These are phyloP conservation scores for Xylaria telfairii DNA, from an alignment of 495 filamentous ascomycete genomes.

Conservation along the genomic window DNA sequence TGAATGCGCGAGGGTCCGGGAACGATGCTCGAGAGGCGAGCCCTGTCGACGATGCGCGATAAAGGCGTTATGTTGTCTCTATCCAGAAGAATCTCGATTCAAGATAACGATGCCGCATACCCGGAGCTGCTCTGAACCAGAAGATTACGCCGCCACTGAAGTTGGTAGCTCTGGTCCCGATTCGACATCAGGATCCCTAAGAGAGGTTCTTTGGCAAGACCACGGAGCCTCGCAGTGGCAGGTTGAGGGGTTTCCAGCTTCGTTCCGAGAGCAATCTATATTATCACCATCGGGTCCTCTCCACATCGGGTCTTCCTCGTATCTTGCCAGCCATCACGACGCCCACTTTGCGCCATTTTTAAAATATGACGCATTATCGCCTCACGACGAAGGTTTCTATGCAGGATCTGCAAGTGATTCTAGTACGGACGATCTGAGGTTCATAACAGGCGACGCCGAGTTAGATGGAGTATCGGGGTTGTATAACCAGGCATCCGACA, in stretches of 20 bases:
- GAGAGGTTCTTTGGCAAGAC: background rate
- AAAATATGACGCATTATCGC: background rate
- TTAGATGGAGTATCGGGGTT: background rate
- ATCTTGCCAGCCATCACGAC: background rate
- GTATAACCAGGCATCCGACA: background rate
- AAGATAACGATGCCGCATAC: slow-evolving; percentile 1
- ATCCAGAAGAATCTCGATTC: slow-evolving; percentile 41
- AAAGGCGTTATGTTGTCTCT: slow-evolving; percentile 58
- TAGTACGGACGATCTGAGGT: background rate
- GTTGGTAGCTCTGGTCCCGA: background rate
- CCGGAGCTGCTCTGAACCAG: background rate
- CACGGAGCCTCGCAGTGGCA: background rate
- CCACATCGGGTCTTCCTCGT: background rate
- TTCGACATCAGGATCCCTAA: background rate
- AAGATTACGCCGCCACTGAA: background rate
- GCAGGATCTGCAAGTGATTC: background rate
- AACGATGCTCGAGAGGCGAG: slow-evolving; percentile 60
- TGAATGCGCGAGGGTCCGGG: slow-evolving; percentile 61
- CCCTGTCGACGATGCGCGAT: slow-evolving; percentile 61
- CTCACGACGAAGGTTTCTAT: background rate
- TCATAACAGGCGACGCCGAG: background rate
- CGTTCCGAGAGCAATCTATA: background rate
- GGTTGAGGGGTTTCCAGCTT: background rate
- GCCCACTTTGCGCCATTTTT: background rate
- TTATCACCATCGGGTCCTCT: background rate